Evolutionary conservation across 2,329 filamentous ascomycete species (phyloP), one percentile per base, ranked within the genome.

Genomic region (Fusarium ramigenum): DNA sequence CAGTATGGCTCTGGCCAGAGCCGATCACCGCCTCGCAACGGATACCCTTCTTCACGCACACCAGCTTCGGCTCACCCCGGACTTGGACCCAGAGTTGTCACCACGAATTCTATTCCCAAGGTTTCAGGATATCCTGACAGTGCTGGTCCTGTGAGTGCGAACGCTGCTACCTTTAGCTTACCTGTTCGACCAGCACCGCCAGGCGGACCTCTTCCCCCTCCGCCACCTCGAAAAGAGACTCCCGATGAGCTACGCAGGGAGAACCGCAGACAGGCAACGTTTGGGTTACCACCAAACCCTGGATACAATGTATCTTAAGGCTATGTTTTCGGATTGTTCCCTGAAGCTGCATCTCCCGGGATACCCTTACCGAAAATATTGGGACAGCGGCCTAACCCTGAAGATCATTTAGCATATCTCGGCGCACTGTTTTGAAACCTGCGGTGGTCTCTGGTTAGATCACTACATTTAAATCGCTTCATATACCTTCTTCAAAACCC

Each of bases 131-230:
- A 83, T 36, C 73, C 81, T 5, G 84, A 85, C 23, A 83, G 73
- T 64, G 77, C 79, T 66, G 83, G 77, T 37, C 82, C 81, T 60
- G 79, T 83, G 60, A 87, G 85, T 73, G 83, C 84, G 47, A 85
- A 82, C 67, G 82, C 82, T 58, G 80, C 84, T 21, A 89, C 88
- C 6, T 91, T 92, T 62, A 88, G 87, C 40, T 83, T 94, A 54
- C 91, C 92, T 2, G 87, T 93, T 65, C 88, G 92, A 52, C 86
- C 88, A 49, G 90, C 87, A 36, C 89, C 91, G 43, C 87, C 87
- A 7, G 87, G 85, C 14, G 89, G 88, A 16, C 85, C 88, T 14
- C 84, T 91, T 37, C 90, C 89, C 54, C 87, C 91, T 25, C 87
- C 90, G n/a, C 89, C 87, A 42, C 86, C 87, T 42, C 86, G 87